Conservation (phyloP, 306 rosid species). For the Ammopiptanthus mongolicus region DNA sequence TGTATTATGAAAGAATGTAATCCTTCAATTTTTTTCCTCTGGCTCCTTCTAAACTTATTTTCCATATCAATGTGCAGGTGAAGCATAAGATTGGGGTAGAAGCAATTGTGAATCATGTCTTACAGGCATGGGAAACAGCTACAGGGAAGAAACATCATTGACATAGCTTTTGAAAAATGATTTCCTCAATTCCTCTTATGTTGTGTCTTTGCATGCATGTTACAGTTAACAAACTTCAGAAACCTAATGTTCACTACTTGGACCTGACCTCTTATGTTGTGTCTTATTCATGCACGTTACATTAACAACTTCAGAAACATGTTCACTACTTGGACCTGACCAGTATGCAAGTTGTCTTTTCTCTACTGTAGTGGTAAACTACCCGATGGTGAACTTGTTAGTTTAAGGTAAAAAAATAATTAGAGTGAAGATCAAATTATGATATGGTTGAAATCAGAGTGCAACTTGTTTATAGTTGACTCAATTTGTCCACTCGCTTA, state of each 20-base stretch:
- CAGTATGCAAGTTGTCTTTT: not conserved
- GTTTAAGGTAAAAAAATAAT: too few relatives aligned
- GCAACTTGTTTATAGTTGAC: too few relatives aligned
- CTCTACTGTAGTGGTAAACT: not conserved
- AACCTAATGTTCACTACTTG: not conserved
- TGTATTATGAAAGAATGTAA: not conserved
- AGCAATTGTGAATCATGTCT: conserved; percentile 67
- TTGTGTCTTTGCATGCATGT: not conserved
- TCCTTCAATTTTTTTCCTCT: not conserved
- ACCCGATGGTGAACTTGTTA: too few relatives aligned
- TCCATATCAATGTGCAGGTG: conserved; percentile 42
- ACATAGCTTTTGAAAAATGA: not conserved
- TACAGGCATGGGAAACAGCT: conserved; percentile 66
- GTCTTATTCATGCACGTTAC: not conserved
- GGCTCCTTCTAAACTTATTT: not conserved
- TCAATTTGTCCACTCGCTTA: too few relatives aligned
- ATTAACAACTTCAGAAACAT: not conserved
- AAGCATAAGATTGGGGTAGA: conserved; percentile 77
- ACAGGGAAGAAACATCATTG: conserved; percentile 70
- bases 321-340: not conserved
- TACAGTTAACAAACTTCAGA: not conserved
- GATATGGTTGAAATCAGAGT: too few relatives aligned
- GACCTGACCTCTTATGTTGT: not conserved
- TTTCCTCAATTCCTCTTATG: not conserved
- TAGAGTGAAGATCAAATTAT: too few relatives aligned